Base-by-base conservation (phyloP, 2,329 filamentous ascomycete species). In the Exophiala lecanii-corni region DNA sequence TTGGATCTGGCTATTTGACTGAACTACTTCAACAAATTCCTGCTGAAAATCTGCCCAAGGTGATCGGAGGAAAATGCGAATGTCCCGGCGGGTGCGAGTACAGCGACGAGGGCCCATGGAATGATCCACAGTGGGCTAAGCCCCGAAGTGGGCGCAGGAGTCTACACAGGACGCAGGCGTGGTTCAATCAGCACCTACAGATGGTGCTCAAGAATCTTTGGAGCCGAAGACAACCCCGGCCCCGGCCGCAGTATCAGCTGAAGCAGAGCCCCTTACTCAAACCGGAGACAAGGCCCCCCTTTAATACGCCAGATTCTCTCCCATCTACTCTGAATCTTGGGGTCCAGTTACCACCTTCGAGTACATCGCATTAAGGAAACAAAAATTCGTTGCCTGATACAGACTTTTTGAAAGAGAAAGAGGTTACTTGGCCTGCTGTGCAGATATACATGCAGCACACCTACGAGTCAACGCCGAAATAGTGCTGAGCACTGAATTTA, bases 51-150 rank as follows among this genome's bases (percentile, higher is more conserved):
- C 74, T 98, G 49, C 92, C 92, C 50, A 82, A 81, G 67, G 73
- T 79, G 48, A 91, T 95, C 58, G 92, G 92, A 53, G 92, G 92
- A 49, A 74, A 67, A 30, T 98, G 92, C 69, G 66, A 83, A 50
- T 98, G 92, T 67, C 63, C 72, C 23, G 87, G 86, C 46, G 89
- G 89, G 50, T 98, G 92, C 69, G 71, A 78, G 65, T 69, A 94
- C 59, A 94, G 87, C 67, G 89, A 98, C 64, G 81, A 81, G 49
- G 92, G 92, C 39, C 92, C 92, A 40, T 98, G 92, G 92, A 61
- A 69, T 48, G 70, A 73, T 48, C 44, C 64, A 5, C 56, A 71
- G 54, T 73, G 66, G 66, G 61, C 63, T 17, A 65, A 59, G 46
- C 39, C 65, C 63, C 69, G 23, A 70, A 70, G 47, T 71, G 68